A percentile compares a stretch with the other conserved stretches of the same genome.
These are phyloP conservation scores for Thelonectria olida DNA, from an alignment of 2,329 filamentous ascomycete genomes.

Conservation along the genomic window DNA sequence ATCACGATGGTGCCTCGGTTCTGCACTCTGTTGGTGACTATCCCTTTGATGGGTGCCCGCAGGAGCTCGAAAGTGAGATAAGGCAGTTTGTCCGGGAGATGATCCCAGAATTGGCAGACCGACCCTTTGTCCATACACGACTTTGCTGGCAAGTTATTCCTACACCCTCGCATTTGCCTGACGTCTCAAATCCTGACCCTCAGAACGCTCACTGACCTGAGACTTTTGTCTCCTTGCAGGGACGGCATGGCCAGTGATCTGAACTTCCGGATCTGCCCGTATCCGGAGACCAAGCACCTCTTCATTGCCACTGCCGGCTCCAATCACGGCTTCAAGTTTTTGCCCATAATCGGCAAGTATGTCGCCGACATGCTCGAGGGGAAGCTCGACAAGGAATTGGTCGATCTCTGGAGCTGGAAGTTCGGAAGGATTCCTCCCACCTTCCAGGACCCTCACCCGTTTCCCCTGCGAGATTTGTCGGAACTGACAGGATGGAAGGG, in stretches of 20 bases:
- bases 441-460: conserved; percentile 35
- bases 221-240: conserved; percentile 30
- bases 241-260: conserved; percentile 43
- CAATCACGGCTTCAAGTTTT: conserved; percentile 63
- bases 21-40: conserved; percentile 33
- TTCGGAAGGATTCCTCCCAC: conserved; percentile 27
- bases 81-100: conserved; percentile 55
- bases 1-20: conserved; percentile 30
- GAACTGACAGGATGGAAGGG: conserved; percentile 34
- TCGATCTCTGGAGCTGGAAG: conserved; percentile 49
- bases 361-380: conserved; percentile 45
- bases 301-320: conserved; percentile 62
- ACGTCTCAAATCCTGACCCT: too few relatives aligned
- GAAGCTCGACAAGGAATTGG: conserved; percentile 50
- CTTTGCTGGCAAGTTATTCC: conserved; percentile 54
- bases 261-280: conserved; percentile 39
- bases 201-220: too few relatives aligned
- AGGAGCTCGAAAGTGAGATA: conserved; percentile 63
- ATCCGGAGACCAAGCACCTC: conserved; percentile 42
- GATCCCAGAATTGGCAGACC: conserved; percentile 47
- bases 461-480: conserved; percentile 28
- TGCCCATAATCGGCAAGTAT: conserved; percentile 62
- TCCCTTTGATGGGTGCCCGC: conserved; percentile 47
- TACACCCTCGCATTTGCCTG: too few relatives aligned
- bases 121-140: conserved; percentile 56